phyloP scores from a whole-genome alignment of 805 yeast genomes.

The Suhomyces prunicola region DNA sequence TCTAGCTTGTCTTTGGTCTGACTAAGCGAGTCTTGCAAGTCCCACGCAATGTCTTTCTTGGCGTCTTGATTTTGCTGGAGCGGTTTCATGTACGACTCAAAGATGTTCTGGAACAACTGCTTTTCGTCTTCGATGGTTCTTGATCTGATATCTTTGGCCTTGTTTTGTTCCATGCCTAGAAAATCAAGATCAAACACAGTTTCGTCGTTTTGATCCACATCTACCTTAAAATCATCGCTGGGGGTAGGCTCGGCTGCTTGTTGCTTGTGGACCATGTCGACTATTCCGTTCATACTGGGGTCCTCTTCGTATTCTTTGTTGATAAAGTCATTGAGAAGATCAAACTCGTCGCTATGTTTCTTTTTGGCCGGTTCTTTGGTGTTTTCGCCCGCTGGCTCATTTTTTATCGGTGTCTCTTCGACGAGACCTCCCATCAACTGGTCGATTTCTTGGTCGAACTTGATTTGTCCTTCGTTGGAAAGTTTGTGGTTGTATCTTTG shows the following conservation, averaged over 20 bases:
- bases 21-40: constrained; percentile 8
- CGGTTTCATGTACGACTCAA: constrained; percentile 21
- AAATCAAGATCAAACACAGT: constrained; percentile 12
- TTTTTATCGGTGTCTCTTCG: not conserved
- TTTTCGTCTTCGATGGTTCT: constrained; percentile 19
- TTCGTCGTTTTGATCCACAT: constrained; percentile 14
- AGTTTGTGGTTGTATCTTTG: not conserved
- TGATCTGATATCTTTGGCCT: not conserved
- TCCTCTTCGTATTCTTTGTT: constrained; percentile 6
- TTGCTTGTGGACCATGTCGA: constrained; percentile 8
- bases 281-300: not conserved
- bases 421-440: not conserved
- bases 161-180: constrained; percentile 2
- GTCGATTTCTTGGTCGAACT: not conserved
- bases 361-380: not conserved
- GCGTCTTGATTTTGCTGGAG: constrained; percentile 3
- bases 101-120: constrained; percentile 21
- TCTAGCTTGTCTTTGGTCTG: constrained; percentile 3
- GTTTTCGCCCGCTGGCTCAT: not conserved
- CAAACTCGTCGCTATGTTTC: constrained; percentile 4
- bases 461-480: not conserved
- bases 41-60: constrained; percentile 6
- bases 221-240: constrained; percentile 7
- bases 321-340: constrained; percentile 12
- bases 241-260: constrained; percentile 2